A percentile compares a stretch with the other conserved stretches of the same genome.
Conservation (phyloP, 257 asterid genomes). For the Solanum piurae region DNA sequence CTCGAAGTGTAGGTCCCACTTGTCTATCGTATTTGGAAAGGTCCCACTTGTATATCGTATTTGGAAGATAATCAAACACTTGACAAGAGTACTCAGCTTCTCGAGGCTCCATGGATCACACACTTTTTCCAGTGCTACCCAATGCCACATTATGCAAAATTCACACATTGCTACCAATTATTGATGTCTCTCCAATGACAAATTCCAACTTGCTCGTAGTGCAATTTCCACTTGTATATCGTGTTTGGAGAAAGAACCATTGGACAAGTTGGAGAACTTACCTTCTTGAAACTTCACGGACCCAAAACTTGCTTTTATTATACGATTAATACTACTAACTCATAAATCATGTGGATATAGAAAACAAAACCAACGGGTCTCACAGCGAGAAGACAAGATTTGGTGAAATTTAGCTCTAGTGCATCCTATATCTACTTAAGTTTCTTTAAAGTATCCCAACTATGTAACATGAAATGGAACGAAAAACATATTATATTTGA, state of each 20-base stretch:
- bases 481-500: neutral
- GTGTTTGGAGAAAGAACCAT: neutral
- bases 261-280: neutral
- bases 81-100: too few relatives aligned
- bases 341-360: neutral
- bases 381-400: neutral
- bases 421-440: neutral
- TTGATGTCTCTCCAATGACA: neutral
- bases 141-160: neutral
- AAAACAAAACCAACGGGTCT: neutral
- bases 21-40: too few relatives aligned
- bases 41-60: too few relatives aligned
- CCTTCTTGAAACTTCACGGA: neutral
- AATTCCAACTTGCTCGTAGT: neutral
- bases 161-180: neutral
- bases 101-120: too few relatives aligned
- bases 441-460: neutral
- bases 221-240: neutral
- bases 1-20: too few relatives aligned
- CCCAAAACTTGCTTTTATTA: neutral
- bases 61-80: too few relatives aligned
- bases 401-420: neutral
- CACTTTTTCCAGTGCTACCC: too few relatives aligned
- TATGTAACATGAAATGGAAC: neutral
- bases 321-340: neutral